Percentiles rank a stretch among this genome's conserved stretches.
phyloP scores from a whole-genome alignment of 441 rosid genomes.

The Euphorbia schlechtendalii region DNA sequence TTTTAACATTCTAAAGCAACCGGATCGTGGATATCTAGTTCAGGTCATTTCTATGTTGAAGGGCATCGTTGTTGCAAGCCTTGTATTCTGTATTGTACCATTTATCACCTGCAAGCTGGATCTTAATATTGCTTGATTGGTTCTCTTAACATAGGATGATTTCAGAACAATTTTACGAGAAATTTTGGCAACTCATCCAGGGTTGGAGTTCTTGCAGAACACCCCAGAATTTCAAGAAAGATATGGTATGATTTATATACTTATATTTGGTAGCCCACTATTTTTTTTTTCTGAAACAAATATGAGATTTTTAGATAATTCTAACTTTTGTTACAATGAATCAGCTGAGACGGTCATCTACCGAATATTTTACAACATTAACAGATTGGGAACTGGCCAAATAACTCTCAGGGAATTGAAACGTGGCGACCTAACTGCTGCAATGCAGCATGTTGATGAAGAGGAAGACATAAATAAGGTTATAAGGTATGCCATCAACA shows the following conservation, averaged over 20 bases:
- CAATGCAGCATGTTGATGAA: conserved; percentile 80
- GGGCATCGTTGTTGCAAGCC: background rate
- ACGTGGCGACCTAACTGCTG: conserved; percentile 73
- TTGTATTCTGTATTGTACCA: background rate
- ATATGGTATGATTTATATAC: conserved; percentile 56
- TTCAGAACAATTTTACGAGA: conserved; percentile 84
- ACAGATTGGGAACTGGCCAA: conserved; percentile 81
- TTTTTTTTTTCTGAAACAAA: too few species aligned
- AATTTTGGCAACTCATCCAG: conserved; percentile 94
- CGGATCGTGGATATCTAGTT: conserved; percentile 49
- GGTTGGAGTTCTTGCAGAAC: conserved; percentile 86
- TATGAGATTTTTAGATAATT: background rate
- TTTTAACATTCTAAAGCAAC: conserved; percentile 66
- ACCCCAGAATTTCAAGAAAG: conserved; percentile 99
- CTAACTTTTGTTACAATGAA: conserved; percentile 14
- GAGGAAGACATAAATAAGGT: conserved; percentile 99
- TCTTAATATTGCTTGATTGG: background rate
- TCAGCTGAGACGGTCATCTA: conserved; percentile 97
- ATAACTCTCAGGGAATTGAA: conserved; percentile 83
- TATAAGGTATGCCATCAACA: conserved; percentile 43
- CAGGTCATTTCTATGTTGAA: conserved; percentile 42
- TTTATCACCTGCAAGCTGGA: conserved; percentile 1
- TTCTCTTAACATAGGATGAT: conserved; percentile 55
- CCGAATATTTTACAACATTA: conserved; percentile 89
- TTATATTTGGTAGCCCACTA: too few species aligned